phyloP scores from a whole-genome alignment of 495 filamentous ascomycete genomes.

The Aspergillus sclerotioniger region DNA sequence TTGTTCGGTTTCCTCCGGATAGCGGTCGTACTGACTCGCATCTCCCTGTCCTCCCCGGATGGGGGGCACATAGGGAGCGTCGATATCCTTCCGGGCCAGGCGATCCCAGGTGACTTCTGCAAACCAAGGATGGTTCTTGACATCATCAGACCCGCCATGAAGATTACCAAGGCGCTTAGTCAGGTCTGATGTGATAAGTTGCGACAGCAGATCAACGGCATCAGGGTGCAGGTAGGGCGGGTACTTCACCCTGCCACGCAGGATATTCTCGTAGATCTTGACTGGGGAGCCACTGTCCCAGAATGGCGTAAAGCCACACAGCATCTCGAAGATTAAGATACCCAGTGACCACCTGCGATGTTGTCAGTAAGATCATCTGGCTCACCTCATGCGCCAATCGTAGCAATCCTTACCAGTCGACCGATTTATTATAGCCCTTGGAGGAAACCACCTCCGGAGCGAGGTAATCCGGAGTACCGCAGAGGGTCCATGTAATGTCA shows the following conservation, averaged over 20 bases:
- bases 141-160: conserved; percentile 86
- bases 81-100: conserved; percentile 89
- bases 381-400: not conserved
- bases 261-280: conserved; percentile 99
- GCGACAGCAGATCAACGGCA: conserved; percentile 85
- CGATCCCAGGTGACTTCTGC: conserved; percentile 97
- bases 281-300: conserved; percentile 97
- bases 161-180: conserved; percentile 94
- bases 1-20: conserved; percentile 91
- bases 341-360: conserved; percentile 87
- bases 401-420: conserved; percentile 79
- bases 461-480: conserved; percentile 97
- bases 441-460: conserved; percentile 95
- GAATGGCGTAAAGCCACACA: conserved; percentile 97
- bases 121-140: conserved; percentile 96
- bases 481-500: conserved; percentile 98
- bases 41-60: conserved; percentile 91
- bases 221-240: conserved; percentile 93
- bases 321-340: conserved; percentile 99
- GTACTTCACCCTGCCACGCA: conserved; percentile 90
- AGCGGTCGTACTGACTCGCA: conserved; percentile 96
- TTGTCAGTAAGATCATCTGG: not conserved
- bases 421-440: conserved; percentile 98
- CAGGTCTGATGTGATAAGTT: conserved; percentile 89
- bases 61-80: conserved; percentile 97